Evolutionary conservation across 2,329 filamentous ascomycete species (phyloP), one percentile per base, ranked within the genome.

Genomic region (Cladosporium sp.): DNA sequence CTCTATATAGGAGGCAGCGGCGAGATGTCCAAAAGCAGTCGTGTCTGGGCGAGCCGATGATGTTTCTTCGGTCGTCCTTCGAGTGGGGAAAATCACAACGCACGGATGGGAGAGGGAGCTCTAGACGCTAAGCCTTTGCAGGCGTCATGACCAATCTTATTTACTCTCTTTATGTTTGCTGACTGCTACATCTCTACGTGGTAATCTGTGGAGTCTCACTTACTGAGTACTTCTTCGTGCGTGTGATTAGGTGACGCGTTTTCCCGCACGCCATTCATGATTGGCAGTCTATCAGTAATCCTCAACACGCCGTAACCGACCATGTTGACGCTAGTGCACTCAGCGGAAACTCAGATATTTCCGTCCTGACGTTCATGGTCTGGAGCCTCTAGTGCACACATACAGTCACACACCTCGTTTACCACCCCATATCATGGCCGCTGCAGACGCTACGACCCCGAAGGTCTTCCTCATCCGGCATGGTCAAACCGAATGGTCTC

Each of bases 401-500:
- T 38, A 15, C 39, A 35, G 18, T 29, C 38, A 46, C 32, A 3
- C 18, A 38, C 18, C 25, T 18, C 11, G 7, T 16, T 42, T 40
- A 9, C 8, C 5, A 38, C 7, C 35, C 12, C 20, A n/a, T n/a
- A 57, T 22, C 13, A 67, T 67, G 64, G 60, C 64, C 15, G 63
- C 66, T 56, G 66, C 66, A 59, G 64, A 67, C 57, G 63, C 64
- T 40, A 53, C 67, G 2, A 82, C 84, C 2, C 87, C 88, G 2
- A 79, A 87, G 47, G 83, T 88, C 65, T 92, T 92, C 73, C 81
- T 93, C 59, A 73, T 90, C 66, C 88, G 91, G 60, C 91, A 96
- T 65, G 92, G 91, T 70, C 89, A 96, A 73, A 97, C 91, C 3
- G 89, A 95, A 74, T 97, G 91, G 91, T 94, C 88, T 4, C 81